phyloP scores from a whole-genome alignment of 2,329 filamentous ascomycete genomes.

The Aspergillus sp. region DNA sequence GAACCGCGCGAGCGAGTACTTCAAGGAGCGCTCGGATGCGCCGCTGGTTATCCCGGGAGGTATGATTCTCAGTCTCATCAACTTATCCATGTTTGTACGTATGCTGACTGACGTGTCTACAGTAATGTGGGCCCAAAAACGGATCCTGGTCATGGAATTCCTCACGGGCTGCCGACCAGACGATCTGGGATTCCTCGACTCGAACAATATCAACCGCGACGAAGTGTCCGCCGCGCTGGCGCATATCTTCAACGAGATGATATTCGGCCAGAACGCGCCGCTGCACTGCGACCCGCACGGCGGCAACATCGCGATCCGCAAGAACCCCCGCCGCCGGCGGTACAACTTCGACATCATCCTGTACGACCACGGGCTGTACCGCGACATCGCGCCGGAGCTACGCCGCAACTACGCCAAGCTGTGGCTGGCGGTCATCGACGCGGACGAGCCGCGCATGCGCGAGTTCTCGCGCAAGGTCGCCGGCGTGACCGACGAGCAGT shows the following conservation, averaged over 20 bases:
- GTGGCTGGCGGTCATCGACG: slow-evolving; percentile 91
- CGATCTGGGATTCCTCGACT: slow-evolving; percentile 77
- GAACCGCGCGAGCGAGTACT: slow-evolving; percentile 67
- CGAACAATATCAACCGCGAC: slow-evolving; percentile 80
- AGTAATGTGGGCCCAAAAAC: slow-evolving; percentile 79
- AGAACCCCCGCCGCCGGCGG: slow-evolving; percentile 52
- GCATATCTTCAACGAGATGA: slow-evolving; percentile 98
- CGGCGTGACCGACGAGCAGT: slow-evolving; percentile 78
- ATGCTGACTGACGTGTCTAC: slow-evolving; percentile 8
- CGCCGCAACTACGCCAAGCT: slow-evolving; percentile 88
- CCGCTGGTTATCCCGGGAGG: slow-evolving; percentile 75
- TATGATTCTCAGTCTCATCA: slow-evolving; percentile 9
- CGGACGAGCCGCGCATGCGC: slow-evolving; percentile 76
- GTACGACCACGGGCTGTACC: slow-evolving; percentile 94
- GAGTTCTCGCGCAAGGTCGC: slow-evolving; percentile 83
- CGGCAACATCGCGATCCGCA: slow-evolving; percentile 86
- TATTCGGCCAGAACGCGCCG: slow-evolving; percentile 80
- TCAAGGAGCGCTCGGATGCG: slow-evolving; percentile 60
- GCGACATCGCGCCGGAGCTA: slow-evolving; percentile 71
- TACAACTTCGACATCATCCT: slow-evolving; percentile 91
- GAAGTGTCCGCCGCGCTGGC: slow-evolving; percentile 88
- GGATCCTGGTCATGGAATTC: slow-evolving; percentile 92
- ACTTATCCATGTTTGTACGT: neutral
- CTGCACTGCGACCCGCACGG: slow-evolving; percentile 96
- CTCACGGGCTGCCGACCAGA: slow-evolving; percentile 79